Conservation (phyloP, 768 basidiomycete species). For the Russula vinacea region DNA sequence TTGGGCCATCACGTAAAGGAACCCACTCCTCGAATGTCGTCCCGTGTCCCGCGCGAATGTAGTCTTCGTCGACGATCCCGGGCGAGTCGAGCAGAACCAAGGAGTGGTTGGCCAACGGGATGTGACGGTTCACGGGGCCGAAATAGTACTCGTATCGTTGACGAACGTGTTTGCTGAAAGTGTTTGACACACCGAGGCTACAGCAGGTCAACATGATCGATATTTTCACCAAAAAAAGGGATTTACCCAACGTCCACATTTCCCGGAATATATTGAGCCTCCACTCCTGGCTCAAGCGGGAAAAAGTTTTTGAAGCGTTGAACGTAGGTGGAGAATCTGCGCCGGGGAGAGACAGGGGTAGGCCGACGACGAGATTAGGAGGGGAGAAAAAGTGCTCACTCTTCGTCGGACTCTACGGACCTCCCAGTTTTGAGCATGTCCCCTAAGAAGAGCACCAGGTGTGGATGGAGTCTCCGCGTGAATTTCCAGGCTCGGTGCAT, state of each 20-base stretch:
- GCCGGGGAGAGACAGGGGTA: neutral
- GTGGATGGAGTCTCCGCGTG: slow-evolving; percentile 55
- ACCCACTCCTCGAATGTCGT: slow-evolving; percentile 54
- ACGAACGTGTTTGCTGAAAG: slow-evolving; percentile 42
- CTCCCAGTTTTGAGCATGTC: slow-evolving; percentile 91
- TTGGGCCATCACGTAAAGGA: slow-evolving; percentile 50
- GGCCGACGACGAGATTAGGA: slow-evolving; percentile 7
- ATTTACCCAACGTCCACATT: slow-evolving; percentile 84
- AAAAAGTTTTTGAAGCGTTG: slow-evolving; percentile 70
- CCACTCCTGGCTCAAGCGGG: slow-evolving; percentile 43
- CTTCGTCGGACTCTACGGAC: slow-evolving; percentile 54
- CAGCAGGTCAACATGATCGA: neutral
- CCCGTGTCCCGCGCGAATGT: slow-evolving; percentile 53
- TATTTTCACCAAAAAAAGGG: neutral
- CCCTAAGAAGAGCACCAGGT: slow-evolving; percentile 78
- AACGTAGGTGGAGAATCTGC: slow-evolving; percentile 73
- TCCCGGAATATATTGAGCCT: slow-evolving; percentile 74
- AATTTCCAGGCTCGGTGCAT: slow-evolving; percentile 81
- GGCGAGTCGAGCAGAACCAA: slow-evolving; percentile 74
- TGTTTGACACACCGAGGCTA: slow-evolving; percentile 23
- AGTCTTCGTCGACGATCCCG: slow-evolving; percentile 80
- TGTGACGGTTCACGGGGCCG: slow-evolving; percentile 62
- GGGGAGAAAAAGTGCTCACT: slow-evolving; percentile 52
- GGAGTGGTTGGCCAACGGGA: slow-evolving; percentile 64
- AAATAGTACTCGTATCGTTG: slow-evolving; percentile 59